Evolutionary conservation across 805 yeast species (phyloP), one percentile per base, ranked within the genome.

Genomic region (Cyberlindnera mississippiensis): DNA sequence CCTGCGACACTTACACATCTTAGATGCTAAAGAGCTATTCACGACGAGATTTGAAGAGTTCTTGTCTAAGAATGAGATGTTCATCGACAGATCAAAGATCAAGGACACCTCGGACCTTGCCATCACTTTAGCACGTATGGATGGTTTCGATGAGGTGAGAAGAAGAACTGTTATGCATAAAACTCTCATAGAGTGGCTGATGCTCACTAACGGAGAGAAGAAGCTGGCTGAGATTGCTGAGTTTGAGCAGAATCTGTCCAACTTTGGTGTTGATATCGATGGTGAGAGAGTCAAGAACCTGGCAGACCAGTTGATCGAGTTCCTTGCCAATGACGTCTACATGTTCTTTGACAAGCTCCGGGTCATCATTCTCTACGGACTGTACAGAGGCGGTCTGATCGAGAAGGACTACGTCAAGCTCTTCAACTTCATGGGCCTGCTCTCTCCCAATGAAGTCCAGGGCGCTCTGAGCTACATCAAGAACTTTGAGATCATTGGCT

Each of bases 351-450:
- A 87, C 56, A 87, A 87, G 57, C 67, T 88, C 42, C 74, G 99
- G 45, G 66, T 85, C 22, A 75, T 93, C 12, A 67, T 85, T 16
- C 64, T 85, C 2, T 93, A 93, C 61, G 82, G 87, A 1, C 60
- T 89, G 22, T 83, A 80, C 59, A 73, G 98, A 50, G 91, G 90
- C 4, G 96, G 96, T 0, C 64, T 93, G 13, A 71, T 85, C 5
- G 83, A 79, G 53, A 58, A 72, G 7, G 99, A 93, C 65, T 76
- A 83, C 48, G 62, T 67, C 37, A 88, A 90, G 57, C 64, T 93
- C 29, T 72, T 82, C 32, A 66, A 73, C 37, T 93, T 83, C 46
- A 64, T 69, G 34, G 69, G 67, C 0, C 41, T 71, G 22, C 59
- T 67, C 1, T 56, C 63, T 6, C 65, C 70, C 11, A 63, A 63